These are phyloP conservation scores for Cercospora sp. DNA, from an alignment of 2,329 filamentous ascomycete species.

Conservation along the genomic window DNA sequence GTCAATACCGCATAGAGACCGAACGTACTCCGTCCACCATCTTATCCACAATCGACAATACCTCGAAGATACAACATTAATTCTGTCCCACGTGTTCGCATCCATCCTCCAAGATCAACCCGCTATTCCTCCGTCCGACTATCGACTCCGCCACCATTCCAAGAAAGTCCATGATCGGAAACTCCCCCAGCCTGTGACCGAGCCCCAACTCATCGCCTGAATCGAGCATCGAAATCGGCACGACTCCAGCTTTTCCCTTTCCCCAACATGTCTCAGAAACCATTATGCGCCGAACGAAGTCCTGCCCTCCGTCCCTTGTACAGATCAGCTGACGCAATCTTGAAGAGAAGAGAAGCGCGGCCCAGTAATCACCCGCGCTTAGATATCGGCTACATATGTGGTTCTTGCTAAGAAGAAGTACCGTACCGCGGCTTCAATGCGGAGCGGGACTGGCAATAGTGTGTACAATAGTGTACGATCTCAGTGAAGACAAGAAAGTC, in stretches of 20 bases:
- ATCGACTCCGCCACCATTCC: neutral
- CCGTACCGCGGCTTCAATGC: neutral
- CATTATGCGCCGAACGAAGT: neutral
- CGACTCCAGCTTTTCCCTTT: neutral
- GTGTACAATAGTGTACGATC: neutral
- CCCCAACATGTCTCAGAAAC: neutral
- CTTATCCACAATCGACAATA: neutral
- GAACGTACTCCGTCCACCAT: neutral
- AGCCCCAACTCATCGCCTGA: neutral
- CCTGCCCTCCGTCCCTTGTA: neutral
- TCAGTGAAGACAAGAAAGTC: neutral
- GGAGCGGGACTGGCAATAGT: neutral
- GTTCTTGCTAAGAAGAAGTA: neutral
- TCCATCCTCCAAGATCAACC: neutral
- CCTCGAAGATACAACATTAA: neutral
- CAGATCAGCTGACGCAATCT: neutral
- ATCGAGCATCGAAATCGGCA: neutral
- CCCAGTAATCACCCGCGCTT: neutral
- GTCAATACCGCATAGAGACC: neutral
- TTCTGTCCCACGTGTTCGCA: neutral
- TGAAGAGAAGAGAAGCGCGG: neutral
- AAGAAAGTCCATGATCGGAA: neutral
- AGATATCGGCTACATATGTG: neutral
- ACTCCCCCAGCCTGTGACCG: neutral
- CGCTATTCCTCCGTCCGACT: neutral